Conservation (phyloP, 176 grass and related monocot genomes). For the Oryza nivara region DNA sequence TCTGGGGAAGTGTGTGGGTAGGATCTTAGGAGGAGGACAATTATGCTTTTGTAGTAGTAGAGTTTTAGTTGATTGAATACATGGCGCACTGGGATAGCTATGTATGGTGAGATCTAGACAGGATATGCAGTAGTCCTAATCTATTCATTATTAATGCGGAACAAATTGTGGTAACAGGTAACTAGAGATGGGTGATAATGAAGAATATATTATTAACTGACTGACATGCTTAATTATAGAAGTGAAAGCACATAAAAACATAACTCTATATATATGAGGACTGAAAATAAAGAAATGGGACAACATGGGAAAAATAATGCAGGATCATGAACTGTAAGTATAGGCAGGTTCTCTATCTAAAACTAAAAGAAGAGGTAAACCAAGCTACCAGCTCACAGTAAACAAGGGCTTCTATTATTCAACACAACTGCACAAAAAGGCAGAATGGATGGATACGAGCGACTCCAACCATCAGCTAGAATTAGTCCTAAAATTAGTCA, state of each 20-base stretch:
- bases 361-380: neutral
- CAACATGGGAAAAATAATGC: neutral
- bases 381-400: neutral
- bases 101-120: neutral
- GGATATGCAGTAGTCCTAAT: neutral
- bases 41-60: too few species aligned
- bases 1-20: too few species aligned
- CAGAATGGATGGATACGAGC: neutral
- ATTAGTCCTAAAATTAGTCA: neutral
- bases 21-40: too few species aligned
- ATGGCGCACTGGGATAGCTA: neutral
- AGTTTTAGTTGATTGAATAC: neutral
- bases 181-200: neutral
- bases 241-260: neutral
- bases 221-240: neutral
- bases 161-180: neutral
- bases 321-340: neutral
- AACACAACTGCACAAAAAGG: neutral
- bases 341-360: neutral
- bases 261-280: neutral
- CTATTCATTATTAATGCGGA: neutral
- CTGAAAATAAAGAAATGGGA: neutral
- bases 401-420: neutral
- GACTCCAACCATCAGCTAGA: neutral
- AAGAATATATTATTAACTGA: neutral